phyloP scores from a whole-genome alignment of 2,329 filamentous ascomycete species.

The Trichoderma sp. region DNA sequence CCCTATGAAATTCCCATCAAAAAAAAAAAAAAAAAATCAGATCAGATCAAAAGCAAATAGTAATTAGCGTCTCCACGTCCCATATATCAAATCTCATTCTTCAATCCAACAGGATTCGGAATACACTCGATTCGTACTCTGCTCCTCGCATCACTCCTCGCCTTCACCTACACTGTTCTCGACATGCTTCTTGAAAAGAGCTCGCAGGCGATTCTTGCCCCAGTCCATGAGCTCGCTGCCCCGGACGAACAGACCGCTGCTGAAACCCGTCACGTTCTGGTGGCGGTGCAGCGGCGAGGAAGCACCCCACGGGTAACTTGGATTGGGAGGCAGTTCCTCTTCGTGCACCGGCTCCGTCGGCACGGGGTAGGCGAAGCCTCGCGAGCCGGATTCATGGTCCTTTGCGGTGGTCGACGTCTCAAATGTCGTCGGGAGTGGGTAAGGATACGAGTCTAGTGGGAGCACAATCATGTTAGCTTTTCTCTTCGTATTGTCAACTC shows the following conservation, averaged over 20 bases:
- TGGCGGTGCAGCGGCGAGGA: conserved; percentile 37
- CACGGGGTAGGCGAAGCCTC: conserved; percentile 18
- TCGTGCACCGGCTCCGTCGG: conserved; percentile 22
- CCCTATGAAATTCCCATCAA: conserved; percentile 7
- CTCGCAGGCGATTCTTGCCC: conserved; percentile 1
- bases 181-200: conserved; percentile 1
- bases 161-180: neutral
- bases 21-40: too few relatives aligned
- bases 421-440: conserved; percentile 22
- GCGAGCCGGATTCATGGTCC: conserved; percentile 5
- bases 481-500: neutral
- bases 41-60: neutral
- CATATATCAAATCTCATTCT: conserved; percentile 5
- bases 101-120: conserved; percentile 13
- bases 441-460: neutral
- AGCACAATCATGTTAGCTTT: neutral
- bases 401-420: conserved; percentile 22
- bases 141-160: neutral
- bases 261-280: conserved; percentile 29
- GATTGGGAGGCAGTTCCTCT: conserved; percentile 28
- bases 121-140: neutral
- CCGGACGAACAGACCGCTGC: conserved; percentile 20
- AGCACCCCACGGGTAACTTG: conserved; percentile 38
- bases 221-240: neutral
- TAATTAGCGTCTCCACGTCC: neutral